These are phyloP conservation scores for Kondoa subrosea DNA, from an alignment of 768 basidiomycete species.

Conservation along the genomic window DNA sequence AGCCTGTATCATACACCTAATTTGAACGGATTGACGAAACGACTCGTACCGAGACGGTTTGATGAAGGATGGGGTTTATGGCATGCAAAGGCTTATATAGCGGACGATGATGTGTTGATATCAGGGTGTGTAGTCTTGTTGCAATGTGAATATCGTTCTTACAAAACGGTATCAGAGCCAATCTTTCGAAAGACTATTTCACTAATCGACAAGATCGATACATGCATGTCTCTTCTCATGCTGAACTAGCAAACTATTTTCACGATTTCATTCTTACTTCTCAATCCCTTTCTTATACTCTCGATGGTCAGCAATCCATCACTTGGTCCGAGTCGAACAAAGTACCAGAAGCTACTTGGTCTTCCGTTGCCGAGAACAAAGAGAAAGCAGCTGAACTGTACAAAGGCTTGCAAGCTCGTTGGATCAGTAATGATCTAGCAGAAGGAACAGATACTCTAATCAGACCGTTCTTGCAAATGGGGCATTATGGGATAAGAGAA, in stretches of 20 bases:
- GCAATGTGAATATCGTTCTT: neutral
- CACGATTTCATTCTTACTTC: conserved; percentile 54
- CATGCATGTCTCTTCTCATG: conserved; percentile 50
- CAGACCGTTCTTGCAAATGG: conserved; percentile 27
- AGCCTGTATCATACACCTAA: conserved; percentile 77
- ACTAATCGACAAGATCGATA: conserved; percentile 91
- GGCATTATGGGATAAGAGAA: conserved; percentile 19
- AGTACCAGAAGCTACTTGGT: conserved; percentile 1
- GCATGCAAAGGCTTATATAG: conserved; percentile 93
- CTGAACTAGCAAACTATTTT: conserved; percentile 61
- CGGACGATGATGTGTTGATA: conserved; percentile 78
- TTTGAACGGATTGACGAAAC: conserved; percentile 54
- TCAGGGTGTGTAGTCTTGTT: conserved; percentile 52
- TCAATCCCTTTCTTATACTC: conserved; percentile 54
- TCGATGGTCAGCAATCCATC: conserved; percentile 28
- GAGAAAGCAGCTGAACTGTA: neutral
- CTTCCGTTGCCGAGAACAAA: neutral
- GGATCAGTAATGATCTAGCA: neutral
- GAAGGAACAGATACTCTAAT: conserved; percentile 25
- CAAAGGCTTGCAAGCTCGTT: conserved; percentile 2
- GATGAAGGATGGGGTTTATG: conserved; percentile 98
- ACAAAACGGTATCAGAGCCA: conserved; percentile 70
- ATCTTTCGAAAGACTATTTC: conserved; percentile 83
- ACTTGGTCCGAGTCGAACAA: conserved; percentile 13
- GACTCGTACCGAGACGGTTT: conserved; percentile 70